Evolutionary conservation across 306 rosid genomes (phyloP), one percentile per base, ranked within the genome.

Genomic region (Fagus crenata): DNA sequence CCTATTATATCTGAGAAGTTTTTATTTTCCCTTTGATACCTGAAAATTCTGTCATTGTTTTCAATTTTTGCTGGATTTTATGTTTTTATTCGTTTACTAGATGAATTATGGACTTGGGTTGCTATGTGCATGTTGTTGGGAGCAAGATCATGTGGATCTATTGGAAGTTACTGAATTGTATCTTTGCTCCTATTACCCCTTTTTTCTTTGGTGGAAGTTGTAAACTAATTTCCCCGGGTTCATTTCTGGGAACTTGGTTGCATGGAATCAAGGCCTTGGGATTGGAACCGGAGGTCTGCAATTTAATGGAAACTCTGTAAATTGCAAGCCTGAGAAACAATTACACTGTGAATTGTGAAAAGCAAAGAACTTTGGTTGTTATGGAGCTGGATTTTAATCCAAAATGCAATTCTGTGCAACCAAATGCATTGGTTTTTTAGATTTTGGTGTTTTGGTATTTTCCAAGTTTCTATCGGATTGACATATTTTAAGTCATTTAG

Each of bases 131-230:
- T 73, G 41, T 39, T 18, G 2, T 63, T 53, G 35, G 33, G 31
- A 3, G 60, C 43, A 51, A 3, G 81, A 69, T 59, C 75, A 40
- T 22, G 72, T 59, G 80, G 87, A 89, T 89, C 83, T 63, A 73
- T 67, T 58, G 13, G 74, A 78, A 75, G 74, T 58, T 42, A 4
- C 42, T 11, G 17, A 54, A 36, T 76, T 85, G 53, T 49, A 28
- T 43, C 58, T 43, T 41, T 65, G 69, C 75, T 70, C 1, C 49
- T 60, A 22, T 39, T 6, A 15, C 13, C 13, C 22, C 35, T 8
- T 4, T 60, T 63, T 35, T 3, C 32, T 60, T 39, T 1, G 13
- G 7, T 39, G 12, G n/a, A 2, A 67, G 37, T 31, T 32, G 31
- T 1, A 51, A 7, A 4, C 11, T 54, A 14, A 36, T 72, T 67